Evolutionary conservation across 306 rosid genomes (phyloP), one percentile per base, ranked within the genome.

Genomic region (Ceratonia siliqua): DNA sequence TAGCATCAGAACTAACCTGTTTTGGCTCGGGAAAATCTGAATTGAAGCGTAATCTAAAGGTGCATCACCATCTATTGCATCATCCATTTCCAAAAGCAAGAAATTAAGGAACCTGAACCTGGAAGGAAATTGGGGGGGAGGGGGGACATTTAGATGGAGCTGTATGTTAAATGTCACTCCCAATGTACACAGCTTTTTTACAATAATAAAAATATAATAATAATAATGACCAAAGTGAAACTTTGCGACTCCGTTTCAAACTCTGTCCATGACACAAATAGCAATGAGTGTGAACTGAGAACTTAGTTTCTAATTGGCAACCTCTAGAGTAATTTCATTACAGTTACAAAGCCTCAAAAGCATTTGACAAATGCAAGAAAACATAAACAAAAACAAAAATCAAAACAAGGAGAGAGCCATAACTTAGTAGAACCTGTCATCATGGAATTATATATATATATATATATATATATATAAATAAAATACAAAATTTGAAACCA

Each of bases 11-110:
- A 38, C 73, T 21, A 22, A 92, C 98, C 98, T 91, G 92, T 91
- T 87, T 77, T 86, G 79, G 14, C 80, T 56, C 0, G 92, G 95
- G 28, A 88, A 88, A 82, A 92, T 86, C 74, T 76, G 85, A 82
- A 94, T 74, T 30, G 86, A 86, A 83, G 89, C 96, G 69, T 73
- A 90, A 76, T 87, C 91, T 77, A 94, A 82, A 38, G 88, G 77
- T 17, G 64, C 78, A 76, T 71, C 79, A 18, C 75, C 94, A 73
- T 82, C 86, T 11, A 86, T 55, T 0, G 73, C 86, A 70, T 72
- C 84, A 77, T 54, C 92, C 98, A 94, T 94, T 75, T 79, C 76
- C n/a, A 78, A 57, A 48, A 65, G 61, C 74, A 57, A 66, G 68
- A 63, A 73, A 82, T 80, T 48, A 49, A 64, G 53, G 50, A 82